Evolutionary conservation across 1,284 basidiomycete genomes (phyloP).

Genomic region (Cutaneotrichosporon dermatis): DNA sequence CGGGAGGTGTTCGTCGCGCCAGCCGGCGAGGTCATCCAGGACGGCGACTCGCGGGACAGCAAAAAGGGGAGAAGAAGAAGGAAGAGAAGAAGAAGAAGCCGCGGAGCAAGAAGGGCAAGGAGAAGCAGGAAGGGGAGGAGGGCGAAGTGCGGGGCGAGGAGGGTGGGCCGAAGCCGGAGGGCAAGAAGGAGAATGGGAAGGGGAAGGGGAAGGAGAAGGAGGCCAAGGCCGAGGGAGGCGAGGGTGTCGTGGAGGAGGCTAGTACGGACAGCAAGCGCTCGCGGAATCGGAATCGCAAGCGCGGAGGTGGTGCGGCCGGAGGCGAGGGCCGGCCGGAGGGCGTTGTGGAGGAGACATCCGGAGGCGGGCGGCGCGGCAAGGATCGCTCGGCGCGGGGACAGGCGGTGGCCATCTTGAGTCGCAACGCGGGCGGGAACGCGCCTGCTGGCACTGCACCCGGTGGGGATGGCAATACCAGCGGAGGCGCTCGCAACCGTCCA

Average conservation of each 20-base stretch:
- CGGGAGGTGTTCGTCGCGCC: conserved; percentile 32
- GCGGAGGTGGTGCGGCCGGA: background rate
- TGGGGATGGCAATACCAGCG: too few species aligned
- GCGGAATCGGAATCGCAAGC: conserved; percentile 2
- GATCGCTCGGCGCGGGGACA: background rate
- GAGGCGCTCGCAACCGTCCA: too few species aligned
- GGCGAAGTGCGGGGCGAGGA: background rate
- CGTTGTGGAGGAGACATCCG: background rate
- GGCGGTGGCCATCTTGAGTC: background rate
- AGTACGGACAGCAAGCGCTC: conserved; percentile 5
- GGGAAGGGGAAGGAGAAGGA: conserved; percentile 4
- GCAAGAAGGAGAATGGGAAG: conserved; percentile 13
- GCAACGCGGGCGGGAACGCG: too few species aligned
- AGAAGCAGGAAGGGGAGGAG: background rate
- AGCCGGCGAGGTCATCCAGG: background rate
- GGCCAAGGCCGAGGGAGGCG: background rate
- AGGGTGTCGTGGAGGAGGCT: conserved; percentile 3
- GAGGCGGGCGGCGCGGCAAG: background rate
- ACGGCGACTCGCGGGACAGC: conserved; percentile 15
- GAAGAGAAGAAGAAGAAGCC: conserved; percentile 11
- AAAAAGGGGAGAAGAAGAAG: conserved; percentile 6
- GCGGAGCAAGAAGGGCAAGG: background rate
- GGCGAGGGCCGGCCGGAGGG: background rate
- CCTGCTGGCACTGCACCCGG: too few species aligned
- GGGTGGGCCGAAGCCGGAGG: background rate